Conservation (phyloP, 83 land plant genomes). For the Thuja plicata region DNA sequence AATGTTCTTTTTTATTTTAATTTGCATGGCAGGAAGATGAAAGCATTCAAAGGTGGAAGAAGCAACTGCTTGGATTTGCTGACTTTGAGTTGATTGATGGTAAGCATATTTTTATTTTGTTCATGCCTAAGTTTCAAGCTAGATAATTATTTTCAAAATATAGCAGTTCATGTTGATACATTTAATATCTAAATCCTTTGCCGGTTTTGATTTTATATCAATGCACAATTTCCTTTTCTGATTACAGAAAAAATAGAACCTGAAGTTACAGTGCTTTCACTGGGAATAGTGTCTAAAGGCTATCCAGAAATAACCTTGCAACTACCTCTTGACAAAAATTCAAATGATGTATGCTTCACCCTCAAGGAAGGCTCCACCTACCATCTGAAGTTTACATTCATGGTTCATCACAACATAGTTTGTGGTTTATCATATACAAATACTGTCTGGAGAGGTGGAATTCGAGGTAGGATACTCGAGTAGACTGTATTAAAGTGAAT, state of each 20-base stretch:
- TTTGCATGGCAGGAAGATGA: conserved; percentile 10
- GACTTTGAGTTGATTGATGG: neutral
- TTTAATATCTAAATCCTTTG: neutral
- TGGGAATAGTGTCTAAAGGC: conserved; percentile 53
- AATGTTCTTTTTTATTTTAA: neutral
- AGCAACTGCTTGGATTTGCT: neutral
- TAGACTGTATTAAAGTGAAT: neutral
- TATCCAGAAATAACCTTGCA: conserved; percentile 39
- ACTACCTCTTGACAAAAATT: conserved; percentile 36
- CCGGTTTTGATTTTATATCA: neutral
- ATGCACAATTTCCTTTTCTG: neutral
- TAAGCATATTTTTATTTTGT: neutral
- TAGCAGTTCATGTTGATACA: neutral
- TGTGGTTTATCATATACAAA: conserved; percentile 70
- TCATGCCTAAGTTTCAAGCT: neutral
- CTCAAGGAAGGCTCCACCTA: conserved; percentile 65
- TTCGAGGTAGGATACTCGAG: conserved; percentile 38
- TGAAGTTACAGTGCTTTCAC: conserved; percentile 55
- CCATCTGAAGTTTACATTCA: conserved; percentile 56
- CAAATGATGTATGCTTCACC: conserved; percentile 35
- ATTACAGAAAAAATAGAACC: conserved; percentile 60
- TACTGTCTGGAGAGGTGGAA: conserved; percentile 69
- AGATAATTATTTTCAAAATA: neutral
- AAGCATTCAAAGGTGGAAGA: conserved; percentile 17
- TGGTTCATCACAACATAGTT: conserved; percentile 72